phyloP scores from a whole-genome alignment of 176 grass and related monocot genomes.

The Chloris gayana region DNA sequence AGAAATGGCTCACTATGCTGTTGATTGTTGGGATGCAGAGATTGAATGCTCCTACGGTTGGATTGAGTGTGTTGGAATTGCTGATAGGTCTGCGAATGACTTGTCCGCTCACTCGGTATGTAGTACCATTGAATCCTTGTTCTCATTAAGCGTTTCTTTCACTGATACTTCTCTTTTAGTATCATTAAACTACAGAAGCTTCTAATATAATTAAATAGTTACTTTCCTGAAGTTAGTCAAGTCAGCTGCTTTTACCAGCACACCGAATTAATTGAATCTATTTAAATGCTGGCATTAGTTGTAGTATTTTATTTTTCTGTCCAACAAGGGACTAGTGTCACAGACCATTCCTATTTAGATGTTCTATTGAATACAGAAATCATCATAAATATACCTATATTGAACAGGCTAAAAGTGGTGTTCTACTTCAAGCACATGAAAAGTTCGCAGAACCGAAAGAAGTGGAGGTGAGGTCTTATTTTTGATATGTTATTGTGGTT shows the following conservation, averaged over 20 bases:
- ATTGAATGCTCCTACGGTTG: slow-evolving; percentile 97
- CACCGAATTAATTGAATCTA: not conserved
- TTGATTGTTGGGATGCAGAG: slow-evolving; percentile 98
- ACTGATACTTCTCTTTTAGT: not conserved
- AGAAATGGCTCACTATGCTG: slow-evolving; percentile 99
- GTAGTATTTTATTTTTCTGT: not conserved
- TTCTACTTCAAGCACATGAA: slow-evolving; percentile 76
- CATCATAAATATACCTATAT: slow-evolving; percentile 24
- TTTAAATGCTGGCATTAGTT: not conserved
- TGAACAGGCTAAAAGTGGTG: slow-evolving; percentile 87
- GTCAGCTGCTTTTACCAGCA: not conserved
- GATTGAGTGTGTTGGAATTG: slow-evolving; percentile 99
- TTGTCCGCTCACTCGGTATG: slow-evolving; percentile 84
- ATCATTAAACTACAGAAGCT: not conserved
- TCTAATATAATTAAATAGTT: slow-evolving; percentile 23
- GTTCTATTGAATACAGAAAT: not conserved
- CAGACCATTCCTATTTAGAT: slow-evolving; percentile 6
- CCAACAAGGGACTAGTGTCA: not conserved
- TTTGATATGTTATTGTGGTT: not conserved
- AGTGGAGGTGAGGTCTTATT: slow-evolving; percentile 68
- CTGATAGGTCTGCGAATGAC: slow-evolving; percentile 96
- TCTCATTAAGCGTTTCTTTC: not conserved
- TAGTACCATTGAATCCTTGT: not conserved
- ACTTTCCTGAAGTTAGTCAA: not conserved
- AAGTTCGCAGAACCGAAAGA: slow-evolving; percentile 83